Evolutionary conservation across 192 early-diverging fungal species (phyloP).

Genomic region (Entomortierella beljakovae): DNA sequence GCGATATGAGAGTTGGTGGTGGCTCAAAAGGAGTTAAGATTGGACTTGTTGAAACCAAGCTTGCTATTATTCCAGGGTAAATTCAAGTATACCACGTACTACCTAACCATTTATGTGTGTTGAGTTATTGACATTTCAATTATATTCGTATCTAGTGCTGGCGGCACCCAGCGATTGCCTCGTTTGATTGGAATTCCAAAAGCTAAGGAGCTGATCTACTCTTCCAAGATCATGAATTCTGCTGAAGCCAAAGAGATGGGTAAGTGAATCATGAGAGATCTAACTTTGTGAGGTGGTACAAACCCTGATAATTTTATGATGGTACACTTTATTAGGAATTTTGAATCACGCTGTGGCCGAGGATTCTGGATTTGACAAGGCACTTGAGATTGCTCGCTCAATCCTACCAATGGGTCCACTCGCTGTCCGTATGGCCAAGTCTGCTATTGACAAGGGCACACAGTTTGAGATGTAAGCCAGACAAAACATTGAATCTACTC

Average conservation of each 20-base stretch:
- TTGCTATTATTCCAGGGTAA: conserved; percentile 96
- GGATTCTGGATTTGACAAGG: conserved; percentile 74
- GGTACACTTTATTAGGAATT: too few relatives aligned
- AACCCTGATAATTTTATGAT: too few relatives aligned
- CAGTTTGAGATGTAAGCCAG: conserved; percentile 83
- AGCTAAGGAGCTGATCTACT: conserved; percentile 96
- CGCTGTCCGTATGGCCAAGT: conserved; percentile 91
- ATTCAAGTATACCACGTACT: background rate
- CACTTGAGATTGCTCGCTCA: conserved; percentile 80
- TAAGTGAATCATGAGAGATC: too few relatives aligned
- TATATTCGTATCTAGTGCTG: conserved; percentile 70
- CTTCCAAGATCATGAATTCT: conserved; percentile 76
- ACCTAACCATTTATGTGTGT: background rate
- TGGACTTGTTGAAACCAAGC: conserved; percentile 91
- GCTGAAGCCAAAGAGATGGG: conserved; percentile 72
- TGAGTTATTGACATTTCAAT: background rate
- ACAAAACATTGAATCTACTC: too few relatives aligned
- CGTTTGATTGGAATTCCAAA: conserved; percentile 86
- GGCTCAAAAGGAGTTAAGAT: conserved; percentile 73
- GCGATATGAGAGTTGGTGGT: conserved; percentile 91
- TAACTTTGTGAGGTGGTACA: too few relatives aligned
- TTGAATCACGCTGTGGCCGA: conserved; percentile 79
- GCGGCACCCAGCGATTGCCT: conserved; percentile 93
- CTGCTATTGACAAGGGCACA: conserved; percentile 85
- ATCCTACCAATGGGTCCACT: conserved; percentile 88